Conservation (phyloP, 441 rosid genomes). For the Euphorbia schlechtendalii region DNA sequence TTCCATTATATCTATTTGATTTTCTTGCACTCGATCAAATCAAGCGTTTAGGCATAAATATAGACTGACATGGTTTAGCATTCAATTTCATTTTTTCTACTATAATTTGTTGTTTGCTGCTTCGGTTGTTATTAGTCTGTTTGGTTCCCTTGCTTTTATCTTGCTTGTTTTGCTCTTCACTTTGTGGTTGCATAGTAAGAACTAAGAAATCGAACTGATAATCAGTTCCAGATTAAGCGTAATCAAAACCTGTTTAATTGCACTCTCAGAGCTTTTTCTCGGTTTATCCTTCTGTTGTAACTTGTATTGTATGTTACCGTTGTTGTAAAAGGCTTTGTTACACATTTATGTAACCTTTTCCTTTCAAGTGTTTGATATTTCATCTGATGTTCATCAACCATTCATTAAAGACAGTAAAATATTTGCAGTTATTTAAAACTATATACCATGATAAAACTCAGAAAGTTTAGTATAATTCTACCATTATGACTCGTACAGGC, state of each 20-base stretch:
- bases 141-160: slow-evolving; percentile 38
- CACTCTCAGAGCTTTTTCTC: too few relatives aligned
- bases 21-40: too few relatives aligned
- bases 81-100: too few relatives aligned
- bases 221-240: too few relatives aligned
- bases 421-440: neutral
- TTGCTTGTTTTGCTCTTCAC: slow-evolving; percentile 35
- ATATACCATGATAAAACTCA: too few relatives aligned
- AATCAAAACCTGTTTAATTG: neutral
- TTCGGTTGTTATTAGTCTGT: slow-evolving; percentile 28
- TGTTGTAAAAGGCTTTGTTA: too few relatives aligned
- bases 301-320: neutral
- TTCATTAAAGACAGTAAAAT: neutral
- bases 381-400: neutral
- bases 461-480: neutral
- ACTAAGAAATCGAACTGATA: too few relatives aligned
- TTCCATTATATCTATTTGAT: too few relatives aligned
- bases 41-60: too few relatives aligned
- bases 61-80: too few relatives aligned
- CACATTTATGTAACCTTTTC: neutral
- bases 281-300: too few relatives aligned
- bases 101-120: too few relatives aligned
- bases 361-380: neutral
- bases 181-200: slow-evolving; percentile 24
- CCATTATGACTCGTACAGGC: neutral